Evolutionary conservation across 176 grass and related monocot genomes (phyloP).

Genomic region (Hsuehochloa calcarea): DNA sequence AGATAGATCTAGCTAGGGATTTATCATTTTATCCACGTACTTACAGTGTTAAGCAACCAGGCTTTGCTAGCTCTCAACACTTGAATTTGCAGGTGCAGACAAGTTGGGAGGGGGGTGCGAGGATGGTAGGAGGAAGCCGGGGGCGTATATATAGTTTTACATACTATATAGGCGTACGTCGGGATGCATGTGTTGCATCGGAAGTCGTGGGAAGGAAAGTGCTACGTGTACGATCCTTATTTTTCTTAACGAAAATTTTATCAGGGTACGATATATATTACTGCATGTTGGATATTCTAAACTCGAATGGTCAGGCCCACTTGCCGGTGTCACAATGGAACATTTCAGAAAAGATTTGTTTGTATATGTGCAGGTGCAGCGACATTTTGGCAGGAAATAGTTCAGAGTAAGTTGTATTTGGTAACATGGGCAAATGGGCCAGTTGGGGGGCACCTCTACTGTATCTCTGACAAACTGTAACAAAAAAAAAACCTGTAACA

Average conservation of each 20-base stretch:
- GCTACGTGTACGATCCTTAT: conserved; percentile 21
- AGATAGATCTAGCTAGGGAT: conserved; percentile 25
- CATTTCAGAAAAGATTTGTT: conserved; percentile 14
- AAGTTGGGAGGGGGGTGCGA: neutral
- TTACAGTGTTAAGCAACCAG: conserved; percentile 33
- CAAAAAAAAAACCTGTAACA: conserved; percentile 5
- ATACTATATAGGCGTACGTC: conserved; percentile 20
- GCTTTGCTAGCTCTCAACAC: conserved; percentile 37
- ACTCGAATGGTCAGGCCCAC: neutral
- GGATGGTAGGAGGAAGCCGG: conserved; percentile 29
- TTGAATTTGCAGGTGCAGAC: neutral
- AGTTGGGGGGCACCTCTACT: neutral
- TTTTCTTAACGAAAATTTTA: neutral
- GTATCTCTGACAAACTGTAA: conserved; percentile 22
- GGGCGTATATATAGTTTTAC: neutral
- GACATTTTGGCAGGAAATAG: conserved; percentile 21
- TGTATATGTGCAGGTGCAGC: neutral
- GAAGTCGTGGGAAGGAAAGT: conserved; percentile 8
- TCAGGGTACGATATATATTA: neutral
- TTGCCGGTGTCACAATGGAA: neutral
- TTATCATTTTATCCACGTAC: conserved; percentile 4
- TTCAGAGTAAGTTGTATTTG: neutral
- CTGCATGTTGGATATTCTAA: conserved; percentile 7
- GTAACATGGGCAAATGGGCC: conserved; percentile 45
- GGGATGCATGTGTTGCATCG: conserved; percentile 12